phyloP scores from a whole-genome alignment of 2,329 filamentous ascomycete species.

The Botrytis elliptica region DNA sequence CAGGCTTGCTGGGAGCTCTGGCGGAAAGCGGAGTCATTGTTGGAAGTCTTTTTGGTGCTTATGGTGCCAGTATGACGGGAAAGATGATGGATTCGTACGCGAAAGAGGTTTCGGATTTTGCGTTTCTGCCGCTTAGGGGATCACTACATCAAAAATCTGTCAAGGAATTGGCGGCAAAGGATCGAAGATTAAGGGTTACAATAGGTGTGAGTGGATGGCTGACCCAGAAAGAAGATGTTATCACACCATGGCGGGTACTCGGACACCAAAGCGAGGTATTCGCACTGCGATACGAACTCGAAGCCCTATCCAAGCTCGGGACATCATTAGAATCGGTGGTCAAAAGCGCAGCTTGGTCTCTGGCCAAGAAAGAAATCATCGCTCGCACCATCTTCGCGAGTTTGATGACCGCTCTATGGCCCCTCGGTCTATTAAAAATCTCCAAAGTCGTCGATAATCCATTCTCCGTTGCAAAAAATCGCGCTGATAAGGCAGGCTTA shows the following conservation, averaged over 20 bases:
- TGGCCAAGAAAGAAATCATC: slow-evolving; percentile 66
- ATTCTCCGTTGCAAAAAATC: slow-evolving; percentile 71
- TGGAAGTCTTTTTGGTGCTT: slow-evolving; percentile 88
- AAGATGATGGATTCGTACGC: slow-evolving; percentile 88
- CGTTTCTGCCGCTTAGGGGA: slow-evolving; percentile 71
- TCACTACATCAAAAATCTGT: slow-evolving; percentile 44
- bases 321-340: slow-evolving; percentile 74
- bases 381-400: slow-evolving; percentile 62
- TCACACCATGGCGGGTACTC: slow-evolving; percentile 75
- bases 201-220: slow-evolving; percentile 84
- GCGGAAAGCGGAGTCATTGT: slow-evolving; percentile 78
- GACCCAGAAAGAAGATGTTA: slow-evolving; percentile 67
- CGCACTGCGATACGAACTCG: slow-evolving; percentile 78
- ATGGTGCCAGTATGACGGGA: slow-evolving; percentile 76
- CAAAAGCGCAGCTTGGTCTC: slow-evolving; percentile 76
- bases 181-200: slow-evolving; percentile 74
- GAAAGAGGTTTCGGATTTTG: slow-evolving; percentile 85
- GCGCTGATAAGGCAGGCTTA: slow-evolving; percentile 76
- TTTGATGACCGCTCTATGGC: slow-evolving; percentile 68
- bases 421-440: slow-evolving; percentile 63
- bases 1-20: slow-evolving; percentile 75
- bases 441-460: slow-evolving; percentile 76
- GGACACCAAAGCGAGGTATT: slow-evolving; percentile 75
- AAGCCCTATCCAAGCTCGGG: slow-evolving; percentile 74
- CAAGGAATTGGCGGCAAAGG: slow-evolving; percentile 45